Evolutionary conservation across 2,329 filamentous ascomycete species (phyloP), one percentile per base, ranked within the genome.

Genomic region (Aspergillus quadricinctus): DNA sequence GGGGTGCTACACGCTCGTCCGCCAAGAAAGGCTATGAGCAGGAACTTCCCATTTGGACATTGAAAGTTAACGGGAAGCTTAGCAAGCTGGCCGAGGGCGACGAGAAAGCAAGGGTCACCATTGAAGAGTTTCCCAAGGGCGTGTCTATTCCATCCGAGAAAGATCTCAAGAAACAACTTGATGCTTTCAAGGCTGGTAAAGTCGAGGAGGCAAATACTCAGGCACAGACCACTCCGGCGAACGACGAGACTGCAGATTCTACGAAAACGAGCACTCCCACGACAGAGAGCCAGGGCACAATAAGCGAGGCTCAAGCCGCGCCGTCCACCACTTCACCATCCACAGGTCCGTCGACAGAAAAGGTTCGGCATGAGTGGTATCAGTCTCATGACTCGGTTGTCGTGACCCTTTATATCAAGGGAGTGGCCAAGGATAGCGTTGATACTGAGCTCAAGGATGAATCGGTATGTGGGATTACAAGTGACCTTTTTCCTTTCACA

Each of bases 351-450:
- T 35, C 57, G 56, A 81, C 81, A 4, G 78, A 81, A 57, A 88
- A 87, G 68, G 82, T 88, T 61, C 81, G 86, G 55, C 80, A 88
- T 64, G 87, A 89, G 57, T 89, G 85, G 85, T 88, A 87, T 64
- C 85, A 89, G 66, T 85, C 80, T 48, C 74, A 74, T 17, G 80
- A 84, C n/a, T 80, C 73, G 10, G 80, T 89, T 52, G 83, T 82
- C 28, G 78, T 89, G 63, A 86, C 82, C 0, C 75, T 89, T n/a
- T 80, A 88, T 52, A 84, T 83, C 2, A 88, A 88, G 68, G 83
- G 83, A 10, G 79, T 88, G 2, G 78, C 81, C 0, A 82, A 85
- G 61, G 83, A 86, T 28, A 77, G 79, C 48, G 75, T 81, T 3
- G 71, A 75, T 4, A 72, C 85, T 27, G 79, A 84, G 10, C 78